Evolutionary conservation across 1,284 basidiomycete species (phyloP).

Genomic region (Ceratobasidium sp.): DNA sequence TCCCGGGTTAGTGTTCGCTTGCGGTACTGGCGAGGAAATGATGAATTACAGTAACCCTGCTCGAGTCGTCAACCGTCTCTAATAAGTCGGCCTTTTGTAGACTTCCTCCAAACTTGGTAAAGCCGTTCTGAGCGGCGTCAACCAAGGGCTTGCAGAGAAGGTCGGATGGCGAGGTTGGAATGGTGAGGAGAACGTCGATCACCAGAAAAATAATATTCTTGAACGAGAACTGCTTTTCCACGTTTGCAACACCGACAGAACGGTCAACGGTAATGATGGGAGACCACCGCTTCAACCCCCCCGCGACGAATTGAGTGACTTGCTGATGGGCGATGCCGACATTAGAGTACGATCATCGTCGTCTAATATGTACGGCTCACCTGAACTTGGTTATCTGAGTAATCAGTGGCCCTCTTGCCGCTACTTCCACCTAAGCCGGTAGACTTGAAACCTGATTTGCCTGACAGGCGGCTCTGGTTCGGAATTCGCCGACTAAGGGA

Average conservation of each 20-base stretch:
- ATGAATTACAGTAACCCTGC: not conserved
- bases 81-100: not conserved
- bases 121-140: not conserved
- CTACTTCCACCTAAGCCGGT: too few relatives aligned
- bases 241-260: not conserved
- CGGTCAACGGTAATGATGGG: not conserved
- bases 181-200: not conserved
- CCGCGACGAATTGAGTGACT: too few relatives aligned
- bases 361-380: too few relatives aligned
- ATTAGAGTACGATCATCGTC: too few relatives aligned
- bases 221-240: not conserved
- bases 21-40: too few relatives aligned
- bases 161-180: not conserved
- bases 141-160: not conserved
- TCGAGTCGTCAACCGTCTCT: not conserved
- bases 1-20: too few relatives aligned
- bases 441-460: not conserved
- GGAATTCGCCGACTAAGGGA: too few relatives aligned
- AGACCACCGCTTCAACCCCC: not conserved
- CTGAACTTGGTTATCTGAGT: not conserved
- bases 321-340: too few relatives aligned
- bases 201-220: not conserved
- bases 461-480: too few relatives aligned
- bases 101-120: not conserved
- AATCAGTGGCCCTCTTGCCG: not conserved